Evolutionary conservation across 805 yeast genomes (phyloP), one percentile per base, ranked within the genome.

Genomic region (Teunomyces aglyptinius): DNA sequence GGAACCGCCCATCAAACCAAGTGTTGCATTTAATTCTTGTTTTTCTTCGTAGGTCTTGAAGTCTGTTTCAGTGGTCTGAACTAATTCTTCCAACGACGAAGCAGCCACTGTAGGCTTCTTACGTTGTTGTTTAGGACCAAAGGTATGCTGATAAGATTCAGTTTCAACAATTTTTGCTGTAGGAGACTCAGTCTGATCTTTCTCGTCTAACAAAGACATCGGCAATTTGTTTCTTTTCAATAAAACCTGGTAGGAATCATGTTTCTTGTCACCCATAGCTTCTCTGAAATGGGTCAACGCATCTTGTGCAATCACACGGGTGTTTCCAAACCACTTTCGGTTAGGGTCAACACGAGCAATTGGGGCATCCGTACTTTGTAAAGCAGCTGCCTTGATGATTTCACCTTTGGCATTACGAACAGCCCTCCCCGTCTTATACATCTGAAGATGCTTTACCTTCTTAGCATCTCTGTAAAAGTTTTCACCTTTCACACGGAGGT

Each of bases 221-320:
- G 99, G 99, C 50, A 92, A 76, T 67, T 89, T 92, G 68, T 92
- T 92, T 67, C 96, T 81, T 62, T 86, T 84, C 63, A 92, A 70
- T 48, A 92, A 71, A 36, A 92, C 96, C 60, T 91, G 95, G 65
- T 90, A 92, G 1, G 83, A 67, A 60, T 92, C 96, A 55, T 83
- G 76, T 58, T 85, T 80, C 59, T 86, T 86, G 51, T 85, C 96
- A 41, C 94, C 95, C 71, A 92, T 77, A 6, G 97, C 97, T 55
- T 88, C 94, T 65, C 99, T 79, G 73, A 92, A 92, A 71, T 94
- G 98, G 24, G 86, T 75, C 59, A 92, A 74, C 1, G 98, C 97
- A 75, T 94, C 97, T 66, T 92, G 99, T 4, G 97, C 92, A 61
- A 92, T 92, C 34, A 92, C 99, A 62, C 99, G 81, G 11, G 99